A percentile compares a stretch with the other conserved stretches of the same genome.
phyloP scores from a whole-genome alignment of 2,329 filamentous ascomycete species.

The Colletotrichum sp. region DNA sequence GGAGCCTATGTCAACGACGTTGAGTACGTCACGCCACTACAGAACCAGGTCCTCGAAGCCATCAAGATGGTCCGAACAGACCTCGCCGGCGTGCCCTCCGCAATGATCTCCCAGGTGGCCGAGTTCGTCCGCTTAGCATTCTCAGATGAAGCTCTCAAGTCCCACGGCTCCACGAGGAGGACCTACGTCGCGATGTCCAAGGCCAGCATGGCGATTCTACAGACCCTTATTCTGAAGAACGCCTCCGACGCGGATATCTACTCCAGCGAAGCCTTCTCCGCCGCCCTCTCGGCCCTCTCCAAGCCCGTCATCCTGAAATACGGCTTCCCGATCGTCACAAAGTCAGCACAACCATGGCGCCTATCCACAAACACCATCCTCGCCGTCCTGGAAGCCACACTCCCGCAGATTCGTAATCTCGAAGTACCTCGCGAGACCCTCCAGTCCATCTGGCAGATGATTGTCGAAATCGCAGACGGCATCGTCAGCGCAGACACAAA shows the following conservation, averaged over 20 bases:
- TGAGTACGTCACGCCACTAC: slow-evolving; percentile 75
- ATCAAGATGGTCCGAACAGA: slow-evolving; percentile 73
- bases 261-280: slow-evolving; percentile 67
- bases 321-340: slow-evolving; percentile 73
- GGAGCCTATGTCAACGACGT: slow-evolving; percentile 74
- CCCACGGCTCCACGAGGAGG: slow-evolving; percentile 54
- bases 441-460: slow-evolving; percentile 71
- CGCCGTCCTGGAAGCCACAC: slow-evolving; percentile 68
- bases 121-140: slow-evolving; percentile 77
- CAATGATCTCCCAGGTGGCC: slow-evolving; percentile 72
- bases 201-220: slow-evolving; percentile 74
- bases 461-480: slow-evolving; percentile 70
- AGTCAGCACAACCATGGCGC: slow-evolving; percentile 76
- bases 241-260: slow-evolving; percentile 72
- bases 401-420: slow-evolving; percentile 63
- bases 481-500: slow-evolving; percentile 70
- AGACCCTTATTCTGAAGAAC: slow-evolving; percentile 64
- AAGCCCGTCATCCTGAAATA: slow-evolving; percentile 83
- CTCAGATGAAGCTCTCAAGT: slow-evolving; percentile 35
- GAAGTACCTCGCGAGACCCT: slow-evolving; percentile 50
- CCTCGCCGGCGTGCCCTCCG: slow-evolving; percentile 66
- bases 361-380: slow-evolving; percentile 76
- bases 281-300: slow-evolving; percentile 70
- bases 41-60: slow-evolving; percentile 71
- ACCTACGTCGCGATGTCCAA: slow-evolving; percentile 93